phyloP scores from a whole-genome alignment of 2,329 filamentous ascomycete genomes.

The Chaetomium strumarium region DNA sequence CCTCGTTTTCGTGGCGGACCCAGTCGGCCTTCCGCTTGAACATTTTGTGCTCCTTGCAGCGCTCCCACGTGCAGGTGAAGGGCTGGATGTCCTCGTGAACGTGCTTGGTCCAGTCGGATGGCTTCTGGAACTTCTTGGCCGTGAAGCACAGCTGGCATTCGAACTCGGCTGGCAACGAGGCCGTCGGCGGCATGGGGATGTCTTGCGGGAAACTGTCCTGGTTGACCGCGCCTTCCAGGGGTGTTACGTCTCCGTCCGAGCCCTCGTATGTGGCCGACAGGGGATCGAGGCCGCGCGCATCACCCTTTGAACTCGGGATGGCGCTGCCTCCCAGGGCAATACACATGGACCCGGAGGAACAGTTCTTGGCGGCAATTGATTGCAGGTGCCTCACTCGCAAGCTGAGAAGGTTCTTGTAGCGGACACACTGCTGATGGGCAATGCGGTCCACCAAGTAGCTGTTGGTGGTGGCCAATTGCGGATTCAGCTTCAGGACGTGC shows the following conservation, averaged over 20 bases:
- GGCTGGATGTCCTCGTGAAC: slow-evolving; percentile 91
- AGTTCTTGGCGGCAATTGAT: slow-evolving; percentile 48
- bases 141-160: slow-evolving; percentile 86
- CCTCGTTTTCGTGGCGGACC: slow-evolving; percentile 90
- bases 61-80: slow-evolving; percentile 85
- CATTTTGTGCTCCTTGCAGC: slow-evolving; percentile 77
- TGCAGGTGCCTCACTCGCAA: slow-evolving; percentile 64
- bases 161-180: slow-evolving; percentile 73
- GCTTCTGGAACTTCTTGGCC: slow-evolving; percentile 79
- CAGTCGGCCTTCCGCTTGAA: slow-evolving; percentile 96
- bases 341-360: slow-evolving; percentile 58
- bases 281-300: slow-evolving; percentile 54
- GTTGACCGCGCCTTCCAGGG: slow-evolving; percentile 62
- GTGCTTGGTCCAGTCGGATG: slow-evolving; percentile 95
- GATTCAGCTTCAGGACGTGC: slow-evolving; percentile 69
- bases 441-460: slow-evolving; percentile 71
- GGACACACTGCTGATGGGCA: slow-evolving; percentile 69
- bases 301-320: slow-evolving; percentile 54
- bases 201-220: slow-evolving; percentile 71
- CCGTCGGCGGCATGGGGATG: slow-evolving; percentile 75
- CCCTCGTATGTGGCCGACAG: slow-evolving; percentile 47
- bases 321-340: slow-evolving; percentile 61
- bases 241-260: slow-evolving; percentile 61
- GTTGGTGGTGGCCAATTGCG: slow-evolving; percentile 52
- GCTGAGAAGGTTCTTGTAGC: slow-evolving; percentile 72